phyloP scores from a whole-genome alignment of 495 filamentous ascomycete species.

The Cercophora samala region DNA sequence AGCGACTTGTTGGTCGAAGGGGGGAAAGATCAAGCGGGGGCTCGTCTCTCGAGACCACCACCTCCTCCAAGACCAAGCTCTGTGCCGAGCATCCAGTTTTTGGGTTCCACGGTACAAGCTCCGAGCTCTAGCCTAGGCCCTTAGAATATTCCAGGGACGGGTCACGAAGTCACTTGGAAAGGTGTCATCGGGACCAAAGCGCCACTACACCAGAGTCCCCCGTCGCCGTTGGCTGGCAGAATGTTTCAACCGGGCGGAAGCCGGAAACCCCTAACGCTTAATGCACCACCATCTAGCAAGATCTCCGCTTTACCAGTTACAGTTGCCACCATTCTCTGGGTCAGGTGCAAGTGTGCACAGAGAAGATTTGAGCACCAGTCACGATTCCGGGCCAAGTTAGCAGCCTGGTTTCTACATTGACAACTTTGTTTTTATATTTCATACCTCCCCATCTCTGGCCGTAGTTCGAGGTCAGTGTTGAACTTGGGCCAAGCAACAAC shows the following conservation, averaged over 20 bases:
- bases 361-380: background rate
- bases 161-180: background rate
- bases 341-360: background rate
- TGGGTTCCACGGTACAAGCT: background rate
- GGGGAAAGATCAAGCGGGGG: background rate
- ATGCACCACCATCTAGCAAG: constrained; percentile 22
- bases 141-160: constrained; percentile 17
- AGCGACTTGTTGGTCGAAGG: background rate
- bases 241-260: constrained; percentile 27
- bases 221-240: constrained; percentile 14
- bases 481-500: background rate
- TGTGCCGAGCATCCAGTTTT: background rate
- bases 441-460: background rate
- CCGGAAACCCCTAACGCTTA: constrained; percentile 15
- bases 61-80: background rate
- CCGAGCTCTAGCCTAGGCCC: background rate
- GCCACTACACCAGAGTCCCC: background rate
- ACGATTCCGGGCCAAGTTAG: background rate
- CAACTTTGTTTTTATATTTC: background rate
- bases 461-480: background rate
- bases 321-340: constrained; percentile 5
- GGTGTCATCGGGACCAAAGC: constrained; percentile 14
- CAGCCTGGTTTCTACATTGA: background rate
- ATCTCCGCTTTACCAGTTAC: constrained; percentile 24
- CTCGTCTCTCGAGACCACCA: background rate